A percentile compares a stretch with the other conserved stretches of the same genome.
These are phyloP conservation scores for Amylostereum areolatum DNA, from an alignment of 1,284 basidiomycete genomes.

Conservation along the genomic window DNA sequence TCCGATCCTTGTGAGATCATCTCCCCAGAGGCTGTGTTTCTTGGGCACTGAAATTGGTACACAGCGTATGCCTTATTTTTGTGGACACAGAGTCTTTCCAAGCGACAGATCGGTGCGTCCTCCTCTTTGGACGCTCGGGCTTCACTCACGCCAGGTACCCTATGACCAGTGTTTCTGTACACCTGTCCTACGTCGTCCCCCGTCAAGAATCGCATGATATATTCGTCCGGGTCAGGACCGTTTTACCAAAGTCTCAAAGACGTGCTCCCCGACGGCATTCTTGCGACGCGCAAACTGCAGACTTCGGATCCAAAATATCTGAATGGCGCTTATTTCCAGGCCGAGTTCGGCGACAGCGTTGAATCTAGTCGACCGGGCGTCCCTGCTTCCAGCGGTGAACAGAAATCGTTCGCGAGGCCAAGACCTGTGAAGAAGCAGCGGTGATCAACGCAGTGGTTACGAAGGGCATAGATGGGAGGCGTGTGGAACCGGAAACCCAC, in stretches of 20 bases:
- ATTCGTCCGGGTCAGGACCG: constrained; percentile 62
- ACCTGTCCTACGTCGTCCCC: constrained; percentile 77
- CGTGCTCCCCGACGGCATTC: constrained; percentile 35
- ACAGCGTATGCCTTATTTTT: constrained; percentile 72
- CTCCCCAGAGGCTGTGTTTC: background rate
- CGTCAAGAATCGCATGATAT: constrained; percentile 82
- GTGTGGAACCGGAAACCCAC: too few relatives aligned
- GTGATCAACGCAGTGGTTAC: too few relatives aligned
- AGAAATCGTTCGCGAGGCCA: constrained; percentile 52
- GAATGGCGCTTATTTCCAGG: constrained; percentile 52
- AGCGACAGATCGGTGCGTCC: constrained; percentile 51
- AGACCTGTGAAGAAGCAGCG: constrained; percentile 41
- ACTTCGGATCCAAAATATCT: constrained; percentile 77
- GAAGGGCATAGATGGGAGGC: too few relatives aligned
- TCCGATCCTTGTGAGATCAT: constrained; percentile 42
- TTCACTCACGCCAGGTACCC: constrained; percentile 6
- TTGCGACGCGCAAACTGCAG: constrained; percentile 65
- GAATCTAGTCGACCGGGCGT: constrained; percentile 9
- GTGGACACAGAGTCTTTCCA: constrained; percentile 49
- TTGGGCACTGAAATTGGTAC: constrained; percentile 10
- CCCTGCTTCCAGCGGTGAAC: constrained; percentile 9
- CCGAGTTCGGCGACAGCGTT: constrained; percentile 38
- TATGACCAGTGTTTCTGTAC: constrained; percentile 72
- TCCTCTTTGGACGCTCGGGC: background rate
- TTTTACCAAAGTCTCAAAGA: constrained; percentile 53